These are phyloP conservation scores for Anisodus tanguticus DNA, from an alignment of 257 asterid species.

Conservation along the genomic window DNA sequence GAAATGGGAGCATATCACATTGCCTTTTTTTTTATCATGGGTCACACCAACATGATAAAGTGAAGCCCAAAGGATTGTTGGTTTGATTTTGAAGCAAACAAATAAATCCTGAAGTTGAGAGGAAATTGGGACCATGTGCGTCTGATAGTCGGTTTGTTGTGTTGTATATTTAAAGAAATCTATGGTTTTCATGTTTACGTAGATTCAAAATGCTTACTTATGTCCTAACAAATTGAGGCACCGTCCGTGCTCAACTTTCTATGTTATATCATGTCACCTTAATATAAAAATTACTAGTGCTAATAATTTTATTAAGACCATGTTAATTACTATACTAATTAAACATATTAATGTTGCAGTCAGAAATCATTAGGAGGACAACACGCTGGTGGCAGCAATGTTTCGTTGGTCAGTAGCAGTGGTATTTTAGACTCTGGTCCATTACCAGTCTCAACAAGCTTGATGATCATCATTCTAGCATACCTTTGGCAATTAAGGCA, in stretches of 20 bases:
- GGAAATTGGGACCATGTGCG: slow-evolving; percentile 34
- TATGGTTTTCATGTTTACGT: slow-evolving; percentile 31
- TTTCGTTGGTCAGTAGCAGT: slow-evolving; percentile 47
- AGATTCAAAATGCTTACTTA: neutral
- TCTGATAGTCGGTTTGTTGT: slow-evolving; percentile 22
- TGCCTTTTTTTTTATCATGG: neutral
- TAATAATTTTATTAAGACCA: neutral
- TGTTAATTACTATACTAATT: neutral
- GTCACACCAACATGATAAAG: neutral
- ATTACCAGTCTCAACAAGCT: neutral
- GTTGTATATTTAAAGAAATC: neutral
- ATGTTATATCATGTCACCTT: slow-evolving; percentile 15
- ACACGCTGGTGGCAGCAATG: slow-evolving; percentile 39
- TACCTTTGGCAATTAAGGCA: slow-evolving; percentile 32
- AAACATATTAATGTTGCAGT: slow-evolving; percentile 44
- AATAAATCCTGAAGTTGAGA: neutral
- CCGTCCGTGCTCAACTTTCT: neutral
- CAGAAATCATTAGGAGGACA: slow-evolving; percentile 57
- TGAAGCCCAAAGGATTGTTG: neutral
- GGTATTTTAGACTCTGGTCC: slow-evolving; percentile 21
- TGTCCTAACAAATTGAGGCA: slow-evolving; percentile 12
- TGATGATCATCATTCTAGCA: slow-evolving; percentile 25
- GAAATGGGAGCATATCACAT: neutral
- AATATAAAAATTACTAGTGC: neutral
- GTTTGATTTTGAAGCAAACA: neutral